Evolutionary conservation across 2,329 filamentous ascomycete genomes (phyloP).

Genomic region (Cadophora malorum): DNA sequence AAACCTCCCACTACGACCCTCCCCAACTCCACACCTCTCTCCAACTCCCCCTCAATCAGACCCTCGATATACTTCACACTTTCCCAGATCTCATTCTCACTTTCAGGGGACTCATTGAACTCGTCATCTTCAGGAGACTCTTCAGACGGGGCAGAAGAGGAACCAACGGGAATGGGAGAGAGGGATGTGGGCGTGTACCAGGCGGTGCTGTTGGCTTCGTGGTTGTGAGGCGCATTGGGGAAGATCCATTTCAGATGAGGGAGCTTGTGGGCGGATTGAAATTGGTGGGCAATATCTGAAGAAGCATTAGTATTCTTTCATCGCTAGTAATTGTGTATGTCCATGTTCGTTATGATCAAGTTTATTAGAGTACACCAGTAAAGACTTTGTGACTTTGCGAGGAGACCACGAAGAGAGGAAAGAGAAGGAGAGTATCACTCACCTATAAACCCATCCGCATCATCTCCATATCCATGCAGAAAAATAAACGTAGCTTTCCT

Average conservation of each 20-base stretch:
- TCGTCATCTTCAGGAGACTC: constrained; percentile 55
- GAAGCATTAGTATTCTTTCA: too few species aligned
- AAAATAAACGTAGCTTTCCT: constrained; percentile 97
- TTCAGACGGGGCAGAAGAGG: constrained; percentile 45
- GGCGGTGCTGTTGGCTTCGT: constrained; percentile 52
- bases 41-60: constrained; percentile 79
- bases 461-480: constrained; percentile 87
- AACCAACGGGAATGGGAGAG: constrained; percentile 46
- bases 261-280: constrained; percentile 55
- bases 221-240: constrained; percentile 55
- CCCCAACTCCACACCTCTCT: constrained; percentile 76
- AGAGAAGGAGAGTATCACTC: constrained; percentile 26
- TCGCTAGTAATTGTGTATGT: too few species aligned
- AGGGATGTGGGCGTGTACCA: constrained; percentile 52
- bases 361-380: too few species aligned
- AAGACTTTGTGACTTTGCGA: too few species aligned
- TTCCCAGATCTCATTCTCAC: constrained; percentile 71
- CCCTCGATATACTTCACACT: constrained; percentile 76
- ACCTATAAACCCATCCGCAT: constrained; percentile 73
- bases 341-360: too few species aligned
- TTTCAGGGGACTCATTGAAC: constrained; percentile 57
- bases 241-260: constrained; percentile 56
- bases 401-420: too few species aligned
- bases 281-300: constrained; percentile 53
- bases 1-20: constrained; percentile 88